Evolutionary conservation across 169 alveolate species (phyloP).

Genomic region (Eimeria praecox): DNA sequence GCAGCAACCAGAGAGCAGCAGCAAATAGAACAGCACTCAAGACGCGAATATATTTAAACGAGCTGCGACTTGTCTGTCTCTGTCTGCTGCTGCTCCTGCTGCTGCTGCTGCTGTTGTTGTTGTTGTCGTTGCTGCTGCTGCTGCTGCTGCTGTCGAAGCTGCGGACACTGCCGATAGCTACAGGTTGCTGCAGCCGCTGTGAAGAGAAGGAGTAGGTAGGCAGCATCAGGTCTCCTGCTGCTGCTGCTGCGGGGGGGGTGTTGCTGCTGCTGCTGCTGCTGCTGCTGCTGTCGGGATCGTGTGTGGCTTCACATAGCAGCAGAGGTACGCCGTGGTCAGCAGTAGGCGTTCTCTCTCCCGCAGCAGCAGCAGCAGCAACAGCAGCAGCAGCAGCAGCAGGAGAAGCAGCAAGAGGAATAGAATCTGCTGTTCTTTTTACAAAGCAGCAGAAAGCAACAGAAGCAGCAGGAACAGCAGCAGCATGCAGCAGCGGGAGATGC

Average conservation of each 20-base stretch:
- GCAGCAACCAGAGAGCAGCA: too few relatives aligned
- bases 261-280: conserved; percentile 46
- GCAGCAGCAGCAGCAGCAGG: neutral
- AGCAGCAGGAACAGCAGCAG: conserved; percentile 15
- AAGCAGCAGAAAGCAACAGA: conserved; percentile 24
- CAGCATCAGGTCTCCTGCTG: neutral
- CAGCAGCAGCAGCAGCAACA: neutral
- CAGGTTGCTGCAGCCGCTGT: neutral
- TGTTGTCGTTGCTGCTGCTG: conserved; percentile 14
- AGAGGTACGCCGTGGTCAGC: conserved; percentile 40
- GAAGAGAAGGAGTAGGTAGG: too few relatives aligned
- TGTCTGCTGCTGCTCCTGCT: neutral
- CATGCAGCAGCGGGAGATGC: conserved; percentile 28
- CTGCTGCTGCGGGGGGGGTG: conserved; percentile 3
- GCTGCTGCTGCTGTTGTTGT: neutral
- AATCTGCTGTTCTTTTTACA: neutral
- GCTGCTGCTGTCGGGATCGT: neutral
- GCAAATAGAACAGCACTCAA: too few relatives aligned
- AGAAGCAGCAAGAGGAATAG: neutral
- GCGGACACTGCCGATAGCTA: neutral
- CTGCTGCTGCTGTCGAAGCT: conserved; percentile 8
- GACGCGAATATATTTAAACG: too few relatives aligned
- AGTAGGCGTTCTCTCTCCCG: neutral
- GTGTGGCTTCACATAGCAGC: neutral
- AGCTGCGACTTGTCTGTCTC: neutral